Evolutionary conservation across 2,329 filamentous ascomycete genomes (phyloP).

Genomic region (Penicillium sclerotigenum): DNA sequence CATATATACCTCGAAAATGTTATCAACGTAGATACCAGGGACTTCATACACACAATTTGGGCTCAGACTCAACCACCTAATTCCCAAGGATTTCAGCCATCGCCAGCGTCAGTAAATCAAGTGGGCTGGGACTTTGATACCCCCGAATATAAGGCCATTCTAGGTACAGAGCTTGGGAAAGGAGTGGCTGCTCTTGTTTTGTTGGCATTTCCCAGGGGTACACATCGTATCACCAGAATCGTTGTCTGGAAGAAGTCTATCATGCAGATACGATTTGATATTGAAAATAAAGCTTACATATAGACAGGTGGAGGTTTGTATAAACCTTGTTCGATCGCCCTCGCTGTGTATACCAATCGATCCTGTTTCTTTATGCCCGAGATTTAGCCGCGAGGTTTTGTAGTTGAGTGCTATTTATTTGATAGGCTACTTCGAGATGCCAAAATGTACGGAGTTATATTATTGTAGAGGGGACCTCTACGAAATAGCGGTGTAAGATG

Average conservation of each 20-base stretch:
- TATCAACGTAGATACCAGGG: neutral
- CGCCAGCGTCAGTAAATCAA: neutral
- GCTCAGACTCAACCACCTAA: neutral
- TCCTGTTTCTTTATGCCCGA: no score
- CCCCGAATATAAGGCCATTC: neutral
- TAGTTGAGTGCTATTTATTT: no score
- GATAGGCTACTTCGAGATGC: neutral
- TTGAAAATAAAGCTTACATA: neutral
- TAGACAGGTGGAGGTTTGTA: neutral
- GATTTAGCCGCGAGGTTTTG: no score
- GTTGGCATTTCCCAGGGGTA: neutral
- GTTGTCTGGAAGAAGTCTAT: neutral
- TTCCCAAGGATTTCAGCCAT: neutral
- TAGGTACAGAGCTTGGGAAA: constrained; percentile 3
- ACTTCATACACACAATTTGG: neutral
- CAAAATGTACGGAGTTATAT: no score
- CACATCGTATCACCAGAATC: neutral
- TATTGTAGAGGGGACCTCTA: no score
- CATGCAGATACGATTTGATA: constrained; percentile 1
- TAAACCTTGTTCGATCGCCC: neutral
- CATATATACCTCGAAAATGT: neutral
- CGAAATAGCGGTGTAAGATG: no score
- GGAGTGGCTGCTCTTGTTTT: neutral
- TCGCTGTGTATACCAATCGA: neutral
- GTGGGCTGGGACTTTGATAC: neutral